phyloP scores from a whole-genome alignment of 495 filamentous ascomycete genomes.

The Aspergillus indologenus region DNA sequence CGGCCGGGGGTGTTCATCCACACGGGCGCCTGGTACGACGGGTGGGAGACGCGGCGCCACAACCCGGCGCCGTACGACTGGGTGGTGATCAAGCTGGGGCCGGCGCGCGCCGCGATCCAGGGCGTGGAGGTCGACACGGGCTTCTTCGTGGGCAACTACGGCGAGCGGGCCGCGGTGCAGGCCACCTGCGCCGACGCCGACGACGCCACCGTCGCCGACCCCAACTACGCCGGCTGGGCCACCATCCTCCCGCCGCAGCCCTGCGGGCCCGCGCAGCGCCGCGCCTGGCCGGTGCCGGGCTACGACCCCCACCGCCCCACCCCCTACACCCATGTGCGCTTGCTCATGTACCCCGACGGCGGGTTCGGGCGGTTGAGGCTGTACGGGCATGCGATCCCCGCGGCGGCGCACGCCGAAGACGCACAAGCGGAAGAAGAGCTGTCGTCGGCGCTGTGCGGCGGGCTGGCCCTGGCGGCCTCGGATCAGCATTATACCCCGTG shows the following conservation, averaged over 20 bases:
- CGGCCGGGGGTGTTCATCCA: slow-evolving; percentile 80
- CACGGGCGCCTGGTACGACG: slow-evolving; percentile 91
- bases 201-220: slow-evolving; percentile 57
- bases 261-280: slow-evolving; percentile 73
- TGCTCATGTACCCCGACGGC: slow-evolving; percentile 92
- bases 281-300: slow-evolving; percentile 69
- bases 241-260: slow-evolving; percentile 65
- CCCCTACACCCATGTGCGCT: slow-evolving; percentile 77
- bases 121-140: slow-evolving; percentile 86
- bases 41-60: slow-evolving; percentile 90
- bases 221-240: slow-evolving; percentile 63
- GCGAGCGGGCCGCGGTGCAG: slow-evolving; percentile 77
- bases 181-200: slow-evolving; percentile 61
- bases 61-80: slow-evolving; percentile 78
- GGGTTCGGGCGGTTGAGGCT: slow-evolving; percentile 86
- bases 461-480: slow-evolving; percentile 68
- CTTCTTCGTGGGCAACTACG: slow-evolving; percentile 86
- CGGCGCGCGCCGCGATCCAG: slow-evolving; percentile 68
- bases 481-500: slow-evolving; percentile 86
- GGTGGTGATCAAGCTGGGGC: slow-evolving; percentile 78
- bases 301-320: slow-evolving; percentile 47
- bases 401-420: background rate
- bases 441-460: slow-evolving; percentile 78
- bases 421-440: slow-evolving; percentile 71
- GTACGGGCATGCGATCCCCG: slow-evolving; percentile 68